Evolutionary conservation across 306 rosid genomes (phyloP), one percentile per base, ranked within the genome.

Genomic region (Purshia tridentata): DNA sequence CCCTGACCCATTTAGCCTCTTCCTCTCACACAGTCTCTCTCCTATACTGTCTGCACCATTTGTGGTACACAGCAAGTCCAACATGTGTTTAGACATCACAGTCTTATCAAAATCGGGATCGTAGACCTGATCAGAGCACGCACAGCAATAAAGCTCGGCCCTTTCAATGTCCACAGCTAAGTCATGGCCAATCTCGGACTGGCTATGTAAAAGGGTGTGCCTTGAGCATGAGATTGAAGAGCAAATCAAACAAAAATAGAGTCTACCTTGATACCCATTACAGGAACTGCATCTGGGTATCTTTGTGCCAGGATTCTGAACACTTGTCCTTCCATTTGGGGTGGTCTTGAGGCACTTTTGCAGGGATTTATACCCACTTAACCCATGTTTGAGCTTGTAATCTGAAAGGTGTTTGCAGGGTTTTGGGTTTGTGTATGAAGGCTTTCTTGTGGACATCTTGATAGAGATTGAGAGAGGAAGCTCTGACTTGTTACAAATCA

Each of bases 71-170:
- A 81, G 76, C 53, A 76, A 39, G 60, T 49, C 86, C 75, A 78
- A 19, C 69, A 81, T 83, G 84, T 86, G 90, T 58, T 89, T 90
- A 66, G 84, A 74, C 97, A 93, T 86, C 74, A 93, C 96, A 70
- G 66, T 69, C 77, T 80, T 85, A 75, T 93, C 98, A 70, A 90
- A 93, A 83, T 93, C 96, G 45, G 96, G 92, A 76, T 93, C 98
- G 64, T 90, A 93, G 51, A 90, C 71, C 83, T 93, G 98, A 86
- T 93, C 98, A 62, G 85, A 39, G 84, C 98, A 93, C 50, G 78
- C 63, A 41, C 81, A 85, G 81, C 98, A 93, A 72, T 74, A 89
- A 64, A 93, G 93, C 87, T 93, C 97, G n/a, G 89, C 91, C 80
- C 97, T 93, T 75, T 87, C 86, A 18, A 79, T 56, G 77, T 93